phyloP scores from a whole-genome alignment of 495 filamentous ascomycete genomes.

The Polyplosphaeria fusca region DNA sequence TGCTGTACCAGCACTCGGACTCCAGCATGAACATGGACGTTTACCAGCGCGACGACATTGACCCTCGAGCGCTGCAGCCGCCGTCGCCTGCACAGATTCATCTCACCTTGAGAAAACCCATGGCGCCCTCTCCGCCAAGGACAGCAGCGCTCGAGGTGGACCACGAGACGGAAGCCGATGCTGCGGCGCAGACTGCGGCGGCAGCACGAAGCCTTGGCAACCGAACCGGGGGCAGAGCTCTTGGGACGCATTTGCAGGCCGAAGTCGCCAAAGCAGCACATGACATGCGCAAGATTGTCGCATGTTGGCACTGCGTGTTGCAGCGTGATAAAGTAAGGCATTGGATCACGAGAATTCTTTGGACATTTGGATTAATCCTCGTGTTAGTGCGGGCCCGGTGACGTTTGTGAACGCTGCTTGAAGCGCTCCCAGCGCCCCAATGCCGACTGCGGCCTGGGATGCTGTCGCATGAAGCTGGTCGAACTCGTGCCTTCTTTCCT shows the following conservation, averaged over 20 bases:
- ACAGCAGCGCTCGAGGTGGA: not conserved
- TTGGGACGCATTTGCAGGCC: slow-evolving; percentile 31
- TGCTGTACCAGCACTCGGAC: slow-evolving; percentile 5
- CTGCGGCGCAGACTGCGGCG: not conserved
- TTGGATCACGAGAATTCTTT: not conserved
- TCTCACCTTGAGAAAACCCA: slow-evolving; percentile 7
- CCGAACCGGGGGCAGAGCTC: slow-evolving; percentile 30
- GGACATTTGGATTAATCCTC: slow-evolving; percentile 12
- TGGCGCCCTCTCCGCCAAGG: not conserved
- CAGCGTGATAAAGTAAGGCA: slow-evolving; percentile 39
- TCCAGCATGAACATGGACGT: slow-evolving; percentile 1
- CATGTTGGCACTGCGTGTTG: slow-evolving; percentile 41
- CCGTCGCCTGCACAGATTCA: slow-evolving; percentile 6
- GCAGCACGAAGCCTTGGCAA: not conserved
- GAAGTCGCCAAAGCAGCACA: slow-evolving; percentile 32
- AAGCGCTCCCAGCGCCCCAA: slow-evolving; percentile 31
- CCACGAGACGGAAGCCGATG: not conserved
- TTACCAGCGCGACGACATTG: slow-evolving; percentile 1
- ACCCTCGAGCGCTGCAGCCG: not conserved
- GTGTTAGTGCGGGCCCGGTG: slow-evolving; percentile 36
- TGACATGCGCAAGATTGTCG: slow-evolving; percentile 37
- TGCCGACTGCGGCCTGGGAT: slow-evolving; percentile 34
- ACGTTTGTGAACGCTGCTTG: slow-evolving; percentile 36
- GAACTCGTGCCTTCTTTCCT: slow-evolving; percentile 37
- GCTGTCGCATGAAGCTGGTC: slow-evolving; percentile 37